Evolutionary conservation across 1,139 yeast genomes (phyloP), one percentile per base, ranked within the genome.

Genomic region (Pneumocystis oryctolagi): DNA sequence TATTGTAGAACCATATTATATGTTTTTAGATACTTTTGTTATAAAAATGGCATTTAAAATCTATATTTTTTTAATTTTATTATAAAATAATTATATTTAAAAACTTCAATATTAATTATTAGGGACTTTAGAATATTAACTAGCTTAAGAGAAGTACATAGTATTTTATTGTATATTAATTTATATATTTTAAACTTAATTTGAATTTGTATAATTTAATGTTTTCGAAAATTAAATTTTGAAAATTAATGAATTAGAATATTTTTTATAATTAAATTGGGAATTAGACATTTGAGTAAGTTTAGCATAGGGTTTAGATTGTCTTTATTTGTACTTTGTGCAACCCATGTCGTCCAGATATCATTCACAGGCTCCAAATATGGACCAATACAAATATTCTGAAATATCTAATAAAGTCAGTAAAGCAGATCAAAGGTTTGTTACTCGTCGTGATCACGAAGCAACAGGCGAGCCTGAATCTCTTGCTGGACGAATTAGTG

Each of bases 321-420:
- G 4, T 25, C 14, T 47, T 47, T 25, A 20, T 12, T 47, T 9
- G 25, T 47, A 47, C 12, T 25, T 25, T 20, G 25, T 5, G 25
- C 25, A 47, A 47, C 12, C 55, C 55, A 47, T 47, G 55, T 28
- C 55, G 14, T 47, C 55, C 14, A 47, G n/a, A 47, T 47, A 47
- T 47, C 55, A 47, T 20, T 6, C 31, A 20, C 55, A 14, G n/a
- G 55, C 31, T 14, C 55, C 18, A 28, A 47, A 47, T 25, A 47
- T 47, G 55, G 55, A 47, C 55, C 64, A 62, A 40, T 62, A 62
- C 28, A 62, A 60, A 32, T 65, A 65, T 62, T 67, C 65, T 63
- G 86, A 80, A 70, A 84, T 87, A 89, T 81, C 95, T 64, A 87
- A 84, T 70, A 84, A 84, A 75, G 90, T 87, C 68, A 78, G 84